Percentiles rank a stretch among this genome's conserved stretches.
Conservation (phyloP, 371 early-diverging fungal genomes). For the Coemansia sp. region DNA sequence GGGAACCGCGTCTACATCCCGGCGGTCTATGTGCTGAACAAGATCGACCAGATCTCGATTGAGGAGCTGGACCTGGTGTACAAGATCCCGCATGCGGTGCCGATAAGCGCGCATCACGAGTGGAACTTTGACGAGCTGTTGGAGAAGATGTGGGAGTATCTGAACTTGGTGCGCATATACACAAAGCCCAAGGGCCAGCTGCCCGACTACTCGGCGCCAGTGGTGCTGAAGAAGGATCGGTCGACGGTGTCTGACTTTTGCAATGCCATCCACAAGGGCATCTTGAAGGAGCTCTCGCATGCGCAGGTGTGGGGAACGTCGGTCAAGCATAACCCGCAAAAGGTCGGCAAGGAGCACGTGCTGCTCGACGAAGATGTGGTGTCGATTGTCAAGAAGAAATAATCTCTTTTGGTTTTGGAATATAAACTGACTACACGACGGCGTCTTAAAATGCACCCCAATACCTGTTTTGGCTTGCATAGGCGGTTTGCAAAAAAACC, state of each 20-base stretch:
- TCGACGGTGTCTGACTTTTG: conserved; percentile 95
- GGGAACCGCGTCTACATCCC: conserved; percentile 85
- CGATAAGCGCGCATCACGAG: conserved; percentile 95
- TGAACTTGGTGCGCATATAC: conserved; percentile 74
- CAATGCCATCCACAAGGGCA: conserved; percentile 96
- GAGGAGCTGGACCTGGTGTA: conserved; percentile 94
- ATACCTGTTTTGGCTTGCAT: no score
- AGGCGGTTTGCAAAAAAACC: no score
- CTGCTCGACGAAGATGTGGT: conserved; percentile 99
- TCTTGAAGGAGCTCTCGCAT: conserved; percentile 94
- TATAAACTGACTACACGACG: no score
- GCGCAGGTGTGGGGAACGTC: conserved; percentile 99
- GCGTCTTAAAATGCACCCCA: no score
- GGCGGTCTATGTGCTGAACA: conserved; percentile 92
- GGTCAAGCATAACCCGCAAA: conserved; percentile 98
- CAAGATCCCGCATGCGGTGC: conserved; percentile 98
- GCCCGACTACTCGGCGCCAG: conserved; percentile 97
- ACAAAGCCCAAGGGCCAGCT: conserved; percentile 98
- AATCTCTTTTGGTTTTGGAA: conserved; percentile 10
- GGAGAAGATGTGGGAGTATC: conserved; percentile 89
- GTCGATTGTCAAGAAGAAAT: conserved; percentile 88
- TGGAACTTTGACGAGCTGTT: conserved; percentile 99
- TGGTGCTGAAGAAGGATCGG: conserved; percentile 81
- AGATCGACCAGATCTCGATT: conserved; percentile 92
- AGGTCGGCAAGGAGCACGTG: conserved; percentile 97